A percentile compares a stretch with the other conserved stretches of the same genome.
Conservation (phyloP, 2,329 filamentous ascomycete genomes). For the Coleophoma crateriformis region DNA sequence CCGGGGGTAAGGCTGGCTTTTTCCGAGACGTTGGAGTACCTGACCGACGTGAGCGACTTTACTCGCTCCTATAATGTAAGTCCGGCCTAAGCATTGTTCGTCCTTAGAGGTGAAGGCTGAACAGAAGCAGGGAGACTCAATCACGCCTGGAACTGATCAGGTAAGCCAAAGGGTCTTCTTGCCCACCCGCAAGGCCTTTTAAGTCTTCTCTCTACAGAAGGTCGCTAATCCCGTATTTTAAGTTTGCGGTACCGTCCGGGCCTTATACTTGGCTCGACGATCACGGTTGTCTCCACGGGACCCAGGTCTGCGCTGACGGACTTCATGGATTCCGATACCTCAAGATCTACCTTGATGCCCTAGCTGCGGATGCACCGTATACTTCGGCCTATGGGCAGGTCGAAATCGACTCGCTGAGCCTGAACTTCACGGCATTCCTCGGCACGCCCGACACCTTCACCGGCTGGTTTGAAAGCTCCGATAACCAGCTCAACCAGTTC, state of each 20-base stretch:
- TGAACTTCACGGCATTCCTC: slow-evolving; percentile 38
- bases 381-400: slow-evolving; percentile 37
- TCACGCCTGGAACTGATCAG: slow-evolving; percentile 43
- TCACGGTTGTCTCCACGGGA: slow-evolving; percentile 36
- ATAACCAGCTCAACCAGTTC: slow-evolving; percentile 41
- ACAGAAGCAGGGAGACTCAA: slow-evolving; percentile 23
- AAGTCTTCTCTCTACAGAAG: not conserved
- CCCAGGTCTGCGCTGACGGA: slow-evolving; percentile 43
- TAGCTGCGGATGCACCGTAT: slow-evolving; percentile 37
- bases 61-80: slow-evolving; percentile 40
- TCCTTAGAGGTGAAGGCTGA: slow-evolving; percentile 2
- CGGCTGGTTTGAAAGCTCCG: slow-evolving; percentile 48
- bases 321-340: slow-evolving; percentile 48
- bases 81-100: not conserved
- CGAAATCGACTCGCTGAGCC: slow-evolving; percentile 33
- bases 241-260: slow-evolving; percentile 37
- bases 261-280: slow-evolving; percentile 39
- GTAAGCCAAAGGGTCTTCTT: slow-evolving; percentile 18
- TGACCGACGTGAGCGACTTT: slow-evolving; percentile 40
- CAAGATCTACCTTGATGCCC: slow-evolving; percentile 39
- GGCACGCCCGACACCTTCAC: slow-evolving; percentile 43
- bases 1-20: slow-evolving; percentile 40
- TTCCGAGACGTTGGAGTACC: slow-evolving; percentile 40
- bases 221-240: not conserved
- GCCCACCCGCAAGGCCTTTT: not conserved